Evolutionary conservation across 192 early-diverging fungal genomes (phyloP), one percentile per base, ranked within the genome.

Genomic region (Podila verticillata): DNA sequence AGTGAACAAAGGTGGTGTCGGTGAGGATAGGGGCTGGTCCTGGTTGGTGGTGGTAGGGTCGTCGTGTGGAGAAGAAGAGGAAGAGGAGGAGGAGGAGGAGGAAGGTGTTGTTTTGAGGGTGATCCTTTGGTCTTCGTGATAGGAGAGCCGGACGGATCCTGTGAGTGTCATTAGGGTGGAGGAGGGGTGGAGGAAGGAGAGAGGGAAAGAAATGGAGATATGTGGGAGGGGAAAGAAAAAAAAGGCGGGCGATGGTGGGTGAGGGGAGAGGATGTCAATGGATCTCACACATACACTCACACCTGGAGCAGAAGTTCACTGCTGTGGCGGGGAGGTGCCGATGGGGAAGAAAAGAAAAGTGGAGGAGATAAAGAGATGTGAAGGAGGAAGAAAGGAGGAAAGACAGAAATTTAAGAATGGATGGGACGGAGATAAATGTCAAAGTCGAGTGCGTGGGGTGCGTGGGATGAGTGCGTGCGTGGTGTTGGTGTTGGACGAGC

Each of bases 21-120:
- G 57, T 64, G 28, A 10, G 13, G 56, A 24, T 12, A 24, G n/a
- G 20, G 20, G 51, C 51, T 54, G 51, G 7, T 54, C 51, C 58
- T 60, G 58, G 58, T 54, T 54, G 24, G 20, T 24, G 51, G 51
- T 54, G 51, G 51, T 54, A 7, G 51, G 51, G 4, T 54, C 51
- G 8, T 24, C 9, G 51, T 24, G 7, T 24, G 51, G 20, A 36
- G 32, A 62, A 7, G 28, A 28, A 3, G 19, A 62, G 13, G 28
- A 28, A 3, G 19, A 28, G 0, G 26, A 35, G 7, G 30, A n/a
- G 0, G 49, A 24, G 22, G 22, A 51, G 1, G 24, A 54, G 6
- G 51, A 54, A n/a, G 51, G 59, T 61, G 59, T 30, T 61, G 59
- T 61, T 61, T 61, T 30, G 59, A 61, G 26, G 59, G 59, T 30